Evolutionary conservation across 352 stramenopile species (phyloP).

Genomic region (Aphanomyces stellatus): DNA sequence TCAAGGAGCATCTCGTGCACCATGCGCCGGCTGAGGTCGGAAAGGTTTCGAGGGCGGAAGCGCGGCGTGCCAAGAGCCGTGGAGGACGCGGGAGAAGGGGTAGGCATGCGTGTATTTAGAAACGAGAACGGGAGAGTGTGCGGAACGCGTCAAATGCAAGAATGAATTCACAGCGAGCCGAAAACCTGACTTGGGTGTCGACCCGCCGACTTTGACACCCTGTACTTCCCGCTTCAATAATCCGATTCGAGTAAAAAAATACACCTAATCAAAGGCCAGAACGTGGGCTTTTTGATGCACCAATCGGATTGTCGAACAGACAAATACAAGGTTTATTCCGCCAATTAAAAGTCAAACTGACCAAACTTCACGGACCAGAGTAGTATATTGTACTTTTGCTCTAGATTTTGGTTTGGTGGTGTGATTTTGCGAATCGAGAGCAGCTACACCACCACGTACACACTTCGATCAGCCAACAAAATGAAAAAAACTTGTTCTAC

Average conservation of each 20-base stretch:
- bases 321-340: neutral
- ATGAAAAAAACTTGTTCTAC: no score
- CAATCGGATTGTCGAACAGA: neutral
- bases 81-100: neutral
- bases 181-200: neutral
- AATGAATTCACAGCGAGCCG: neutral
- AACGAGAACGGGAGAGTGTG: neutral
- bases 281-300: neutral
- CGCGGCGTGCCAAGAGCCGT: no score
- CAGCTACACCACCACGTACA: no score
- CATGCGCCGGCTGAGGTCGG: neutral
- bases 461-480: no score
- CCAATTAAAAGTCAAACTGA: neutral
- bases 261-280: neutral
- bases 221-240: neutral
- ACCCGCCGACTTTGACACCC: neutral
- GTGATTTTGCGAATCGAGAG: no score
- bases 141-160: neutral
- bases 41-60: neutral
- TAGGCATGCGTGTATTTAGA: neutral
- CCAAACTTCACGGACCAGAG: neutral
- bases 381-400: no score
- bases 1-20: neutral
- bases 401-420: no score
- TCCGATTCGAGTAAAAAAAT: neutral